Evolutionary conservation across 2,329 filamentous ascomycete genomes (phyloP).

Genomic region (Tolypocladium ovalisporum): DNA sequence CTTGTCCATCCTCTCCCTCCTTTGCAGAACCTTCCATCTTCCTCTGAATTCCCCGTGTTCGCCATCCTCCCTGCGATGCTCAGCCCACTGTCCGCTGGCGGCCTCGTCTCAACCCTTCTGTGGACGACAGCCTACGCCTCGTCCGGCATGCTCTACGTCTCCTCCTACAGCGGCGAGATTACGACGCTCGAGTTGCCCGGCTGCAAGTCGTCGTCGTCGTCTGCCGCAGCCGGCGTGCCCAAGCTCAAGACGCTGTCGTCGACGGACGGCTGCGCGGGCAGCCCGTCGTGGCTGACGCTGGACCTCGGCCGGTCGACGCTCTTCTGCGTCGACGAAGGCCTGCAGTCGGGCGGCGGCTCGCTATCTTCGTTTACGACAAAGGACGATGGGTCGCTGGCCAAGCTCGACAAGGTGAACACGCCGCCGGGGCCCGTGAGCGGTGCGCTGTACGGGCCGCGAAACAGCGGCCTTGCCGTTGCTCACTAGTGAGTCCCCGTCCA

Average conservation of each 20-base stretch:
- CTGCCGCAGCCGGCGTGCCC: neutral
- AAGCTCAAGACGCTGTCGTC: constrained; percentile 30
- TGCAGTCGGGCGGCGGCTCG: constrained; percentile 33
- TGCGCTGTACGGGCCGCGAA: constrained; percentile 29
- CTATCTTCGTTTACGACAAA: constrained; percentile 30
- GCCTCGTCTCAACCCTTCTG: neutral
- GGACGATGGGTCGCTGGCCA: constrained; percentile 25
- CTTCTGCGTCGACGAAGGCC: constrained; percentile 51
- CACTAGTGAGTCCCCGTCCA: constrained; percentile 29
- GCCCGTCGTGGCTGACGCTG: constrained; percentile 50
- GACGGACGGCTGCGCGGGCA: constrained; percentile 36
- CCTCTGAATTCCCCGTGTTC: neutral
- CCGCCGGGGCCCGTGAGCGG: constrained; percentile 32
- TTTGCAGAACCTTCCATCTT: neutral
- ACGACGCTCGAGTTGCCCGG: constrained; percentile 32
- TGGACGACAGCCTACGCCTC: neutral
- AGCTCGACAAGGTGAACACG: constrained; percentile 23
- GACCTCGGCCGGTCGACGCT: constrained; percentile 37
- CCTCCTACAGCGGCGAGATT: constrained; percentile 36
- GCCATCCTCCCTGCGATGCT: neutral
- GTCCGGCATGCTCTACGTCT: constrained; percentile 31
- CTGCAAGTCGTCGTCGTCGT: neutral
- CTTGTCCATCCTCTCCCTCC: neutral
- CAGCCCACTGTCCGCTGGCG: neutral
- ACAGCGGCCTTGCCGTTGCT: constrained; percentile 28